Conservation (phyloP, 2,329 filamentous ascomycete genomes). For the Xylaria sp. region DNA sequence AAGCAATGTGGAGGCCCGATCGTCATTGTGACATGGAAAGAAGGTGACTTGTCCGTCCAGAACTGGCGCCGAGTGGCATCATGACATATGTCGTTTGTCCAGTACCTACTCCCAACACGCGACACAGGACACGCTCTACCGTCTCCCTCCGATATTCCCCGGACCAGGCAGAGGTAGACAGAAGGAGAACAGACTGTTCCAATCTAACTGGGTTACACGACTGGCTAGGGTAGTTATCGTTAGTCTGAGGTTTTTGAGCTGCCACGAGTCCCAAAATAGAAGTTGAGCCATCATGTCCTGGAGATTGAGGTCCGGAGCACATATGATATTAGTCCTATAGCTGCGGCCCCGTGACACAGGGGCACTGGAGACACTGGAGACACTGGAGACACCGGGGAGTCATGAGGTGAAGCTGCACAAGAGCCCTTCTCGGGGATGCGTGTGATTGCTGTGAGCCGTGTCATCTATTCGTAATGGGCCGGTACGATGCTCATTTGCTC, state of each 20-base stretch:
- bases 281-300: neutral
- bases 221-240: conserved; percentile 7
- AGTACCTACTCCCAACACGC: conserved; percentile 14
- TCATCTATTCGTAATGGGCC: neutral
- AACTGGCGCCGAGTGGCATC: conserved; percentile 6
- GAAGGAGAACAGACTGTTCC: neutral
- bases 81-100: conserved; percentile 1
- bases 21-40: conserved; percentile 11
- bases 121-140: conserved; percentile 3
- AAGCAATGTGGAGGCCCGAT: neutral
- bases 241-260: neutral
- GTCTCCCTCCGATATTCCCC: conserved; percentile 7
- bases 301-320: neutral
- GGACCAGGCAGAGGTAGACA: neutral
- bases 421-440: neutral
- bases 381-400: neutral
- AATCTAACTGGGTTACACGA: conserved; percentile 17
- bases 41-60: conserved; percentile 9
- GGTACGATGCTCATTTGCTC: conserved; percentile 8
- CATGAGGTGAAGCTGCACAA: conserved; percentile 1
- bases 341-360: no score
- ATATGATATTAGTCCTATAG: neutral
- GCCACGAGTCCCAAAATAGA: neutral
- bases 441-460: conserved; percentile 3
- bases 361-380: no score